Evolutionary conservation across 176 grass and related monocot genomes (phyloP).

Genomic region (Echinochloa phyllopogon): DNA sequence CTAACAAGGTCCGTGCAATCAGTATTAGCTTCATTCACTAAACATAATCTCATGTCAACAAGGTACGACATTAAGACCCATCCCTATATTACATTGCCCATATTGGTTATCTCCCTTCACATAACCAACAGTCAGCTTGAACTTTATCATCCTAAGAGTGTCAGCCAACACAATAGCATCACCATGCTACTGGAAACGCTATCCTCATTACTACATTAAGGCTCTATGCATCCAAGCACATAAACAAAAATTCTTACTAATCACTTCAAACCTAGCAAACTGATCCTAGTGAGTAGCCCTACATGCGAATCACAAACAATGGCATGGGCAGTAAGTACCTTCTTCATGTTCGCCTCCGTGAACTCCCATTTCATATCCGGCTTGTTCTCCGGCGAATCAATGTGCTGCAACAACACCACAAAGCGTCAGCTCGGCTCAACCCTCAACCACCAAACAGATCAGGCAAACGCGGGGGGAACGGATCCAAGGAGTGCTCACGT

Average conservation of each 20-base stretch:
- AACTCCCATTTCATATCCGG: constrained; percentile 76
- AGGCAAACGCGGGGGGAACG: constrained; percentile 22
- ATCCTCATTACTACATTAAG: constrained; percentile 8
- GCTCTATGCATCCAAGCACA: constrained; percentile 25
- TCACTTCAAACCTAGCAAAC: constrained; percentile 10
- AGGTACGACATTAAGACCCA: neutral
- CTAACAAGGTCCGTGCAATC: neutral
- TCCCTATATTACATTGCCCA: neutral
- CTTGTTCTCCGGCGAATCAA: constrained; percentile 93
- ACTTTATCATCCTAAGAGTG: neutral
- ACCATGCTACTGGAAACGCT: neutral
- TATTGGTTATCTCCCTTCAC: neutral
- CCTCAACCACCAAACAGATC: constrained; percentile 37
- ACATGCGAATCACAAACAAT: neutral
- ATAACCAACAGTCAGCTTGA: neutral
- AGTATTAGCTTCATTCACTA: constrained; percentile 24
- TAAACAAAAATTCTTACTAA: neutral
- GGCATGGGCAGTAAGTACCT: constrained; percentile 45
- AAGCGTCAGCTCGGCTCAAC: constrained; percentile 24
- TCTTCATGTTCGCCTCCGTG: constrained; percentile 71
- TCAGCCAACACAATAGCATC: neutral
- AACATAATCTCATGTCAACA: neutral
- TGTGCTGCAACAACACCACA: constrained; percentile 63
- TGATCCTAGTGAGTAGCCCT: neutral
- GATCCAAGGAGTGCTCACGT: constrained; percentile 65